Evolutionary conservation across 1,284 basidiomycete species (phyloP), one percentile per base, ranked within the genome.

Genomic region (Moniliella sp.): DNA sequence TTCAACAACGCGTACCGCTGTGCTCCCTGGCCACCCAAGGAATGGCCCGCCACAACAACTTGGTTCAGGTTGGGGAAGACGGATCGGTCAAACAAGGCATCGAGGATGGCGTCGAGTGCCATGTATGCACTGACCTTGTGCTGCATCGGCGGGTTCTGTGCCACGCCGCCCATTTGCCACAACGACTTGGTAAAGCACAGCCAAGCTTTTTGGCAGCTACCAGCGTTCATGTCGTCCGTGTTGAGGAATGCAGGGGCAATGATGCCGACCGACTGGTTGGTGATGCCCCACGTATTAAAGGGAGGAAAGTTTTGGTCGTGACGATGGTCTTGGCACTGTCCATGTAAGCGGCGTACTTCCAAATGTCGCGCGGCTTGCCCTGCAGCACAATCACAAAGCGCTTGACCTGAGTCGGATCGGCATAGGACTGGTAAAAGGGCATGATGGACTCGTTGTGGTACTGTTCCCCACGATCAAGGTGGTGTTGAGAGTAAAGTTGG

Each of bases 21-120:
- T n/a, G 39, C 43, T 34, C 43, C 45, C 34, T 55, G 51, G 1
- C 50, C 51, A n/a, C 50, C 51, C 45, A 55, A 46, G 25, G 48
- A 50, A 36, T 55, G 51, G 18, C 51, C 51, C 3, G 42, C 45
- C 9, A 55, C 12, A 18, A 45, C 40, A 23, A 50, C 50, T 3
- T 28, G 31, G n/a, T 49, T 36, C 17, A 55, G 38, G 9, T 33
- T 31, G 4, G 48, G 46, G 37, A 46, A 55, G 17, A 45, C 37
- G 3, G 31, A 33, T 30, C 37, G 38, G 39, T 55, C 43, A 33
- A 50, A 50, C 12, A 55, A 30, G 16, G 34, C 27, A 26, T 55
- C 48, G 29, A 41, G 32, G 21, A 55, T 43, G 8, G 27, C 31
- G 29, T 55, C 51, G 25, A 50, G 29, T 5, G 48, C 43, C 18